Conservation (phyloP, 495 filamentous ascomycete genomes). For the Astrothelium macrocarpum region DNA sequence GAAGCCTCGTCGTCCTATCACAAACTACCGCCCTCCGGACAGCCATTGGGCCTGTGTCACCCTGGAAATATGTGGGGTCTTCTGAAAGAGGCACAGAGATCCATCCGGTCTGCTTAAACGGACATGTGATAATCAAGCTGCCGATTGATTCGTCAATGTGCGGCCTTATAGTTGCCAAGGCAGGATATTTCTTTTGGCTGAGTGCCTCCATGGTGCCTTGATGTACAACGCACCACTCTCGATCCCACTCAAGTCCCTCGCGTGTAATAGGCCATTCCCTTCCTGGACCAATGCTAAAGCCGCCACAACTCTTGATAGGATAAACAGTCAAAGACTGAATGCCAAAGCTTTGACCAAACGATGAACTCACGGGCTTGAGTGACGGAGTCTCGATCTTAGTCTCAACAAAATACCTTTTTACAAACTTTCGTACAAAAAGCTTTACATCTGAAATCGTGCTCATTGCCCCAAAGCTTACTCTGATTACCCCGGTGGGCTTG, state of each 20-base stretch:
- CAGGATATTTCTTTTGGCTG: conserved; percentile 72
- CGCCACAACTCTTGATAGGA: conserved; percentile 84
- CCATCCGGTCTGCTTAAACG: conserved; percentile 28
- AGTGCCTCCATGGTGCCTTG: conserved; percentile 67
- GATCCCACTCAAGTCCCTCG: conserved; percentile 82
- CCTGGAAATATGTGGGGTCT: conserved; percentile 43
- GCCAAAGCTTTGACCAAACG: conserved; percentile 19
- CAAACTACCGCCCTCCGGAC: conserved; percentile 57
- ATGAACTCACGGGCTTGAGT: conserved; percentile 18
- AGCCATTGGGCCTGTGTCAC: conserved; percentile 17
- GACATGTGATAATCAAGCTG: conserved; percentile 43
- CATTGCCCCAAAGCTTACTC: conserved; percentile 81
- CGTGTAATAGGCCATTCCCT: conserved; percentile 61
- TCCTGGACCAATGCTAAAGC: conserved; percentile 57
- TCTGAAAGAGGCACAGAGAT: conserved; percentile 56
- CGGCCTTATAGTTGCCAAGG: conserved; percentile 72
- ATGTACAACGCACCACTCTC: conserved; percentile 89
- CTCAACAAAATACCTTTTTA: conserved; percentile 65
- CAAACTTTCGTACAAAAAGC: conserved; percentile 51
- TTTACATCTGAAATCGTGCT: conserved; percentile 69
- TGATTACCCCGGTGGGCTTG: conserved; percentile 78
- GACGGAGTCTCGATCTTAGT: conserved; percentile 13
- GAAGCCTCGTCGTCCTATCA: conserved; percentile 60
- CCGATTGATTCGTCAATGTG: conserved; percentile 49
- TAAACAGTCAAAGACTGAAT: conserved; percentile 38